These are phyloP conservation scores for Fusarium cicatricum DNA, from an alignment of 2,329 filamentous ascomycete genomes.

Conservation along the genomic window DNA sequence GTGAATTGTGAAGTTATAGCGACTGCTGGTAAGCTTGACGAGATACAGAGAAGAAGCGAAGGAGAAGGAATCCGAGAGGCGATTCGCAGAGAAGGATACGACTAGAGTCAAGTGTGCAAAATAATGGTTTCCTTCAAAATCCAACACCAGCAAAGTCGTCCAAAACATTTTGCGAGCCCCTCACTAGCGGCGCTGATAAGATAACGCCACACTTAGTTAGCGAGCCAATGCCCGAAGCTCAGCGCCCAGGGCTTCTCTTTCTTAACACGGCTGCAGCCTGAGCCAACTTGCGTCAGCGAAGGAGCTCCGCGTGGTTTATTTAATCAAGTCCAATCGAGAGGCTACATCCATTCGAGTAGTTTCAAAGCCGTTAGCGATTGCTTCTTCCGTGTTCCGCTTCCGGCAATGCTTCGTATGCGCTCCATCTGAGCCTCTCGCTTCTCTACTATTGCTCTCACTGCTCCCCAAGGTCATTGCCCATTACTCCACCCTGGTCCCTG, in stretches of 20 bases:
- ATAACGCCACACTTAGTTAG: slow-evolving; percentile 33
- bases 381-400: neutral
- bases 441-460: slow-evolving; percentile 2
- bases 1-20: slow-evolving; percentile 14
- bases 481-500: slow-evolving; percentile 23
- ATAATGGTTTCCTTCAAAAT: slow-evolving; percentile 11
- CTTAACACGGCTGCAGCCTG: slow-evolving; percentile 29
- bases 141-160: slow-evolving; percentile 27
- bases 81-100: neutral
- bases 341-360: no score
- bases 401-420: slow-evolving; percentile 16
- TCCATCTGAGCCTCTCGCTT: slow-evolving; percentile 7
- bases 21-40: neutral
- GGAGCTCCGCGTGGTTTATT: slow-evolving; percentile 1
- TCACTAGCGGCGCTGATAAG: slow-evolving; percentile 48
- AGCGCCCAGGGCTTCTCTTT: slow-evolving; percentile 15
- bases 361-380: no score
- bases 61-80: neutral
- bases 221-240: slow-evolving; percentile 24
- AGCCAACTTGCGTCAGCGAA: slow-evolving; percentile 43
- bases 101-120: slow-evolving; percentile 1
- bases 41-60: neutral
- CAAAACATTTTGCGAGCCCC: slow-evolving; percentile 52
- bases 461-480: slow-evolving; percentile 11
- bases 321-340: no score